These are phyloP conservation scores for Ascochyta lentis DNA, from an alignment of 2,329 filamentous ascomycete genomes.

Conservation along the genomic window DNA sequence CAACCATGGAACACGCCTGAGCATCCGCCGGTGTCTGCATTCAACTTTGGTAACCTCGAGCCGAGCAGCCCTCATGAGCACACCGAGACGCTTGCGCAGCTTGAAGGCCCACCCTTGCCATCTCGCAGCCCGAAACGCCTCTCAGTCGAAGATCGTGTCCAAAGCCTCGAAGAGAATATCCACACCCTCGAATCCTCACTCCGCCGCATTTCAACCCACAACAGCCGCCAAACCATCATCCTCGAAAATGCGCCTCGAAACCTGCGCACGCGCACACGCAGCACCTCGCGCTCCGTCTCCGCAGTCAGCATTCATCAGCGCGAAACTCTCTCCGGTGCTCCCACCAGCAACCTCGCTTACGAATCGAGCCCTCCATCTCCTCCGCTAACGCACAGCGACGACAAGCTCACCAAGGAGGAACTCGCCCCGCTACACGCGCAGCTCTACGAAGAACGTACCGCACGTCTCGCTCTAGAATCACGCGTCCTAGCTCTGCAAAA, in stretches of 20 bases:
- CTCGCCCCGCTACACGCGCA: constrained; percentile 32
- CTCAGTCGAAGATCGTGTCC: constrained; percentile 45
- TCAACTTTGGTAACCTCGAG: constrained; percentile 48
- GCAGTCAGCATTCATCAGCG: constrained; percentile 18
- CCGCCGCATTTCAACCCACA: constrained; percentile 42
- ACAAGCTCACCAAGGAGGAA: constrained; percentile 8
- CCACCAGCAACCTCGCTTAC: constrained; percentile 10
- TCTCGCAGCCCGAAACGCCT: constrained; percentile 28
- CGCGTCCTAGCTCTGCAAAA: constrained; percentile 41
- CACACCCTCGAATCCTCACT: constrained; percentile 40
- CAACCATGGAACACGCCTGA: constrained; percentile 18
- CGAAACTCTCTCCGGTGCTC: neutral
- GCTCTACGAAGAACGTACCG: constrained; percentile 39
- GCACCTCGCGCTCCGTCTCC: constrained; percentile 29
- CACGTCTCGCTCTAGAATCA: constrained; percentile 43
- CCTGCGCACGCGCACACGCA: constrained; percentile 40
- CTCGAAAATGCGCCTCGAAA: constrained; percentile 47
- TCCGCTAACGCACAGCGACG: constrained; percentile 8
- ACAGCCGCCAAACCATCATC: constrained; percentile 48
- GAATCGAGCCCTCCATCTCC: constrained; percentile 11
- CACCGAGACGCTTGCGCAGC: constrained; percentile 5
- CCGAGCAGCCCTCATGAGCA: constrained; percentile 21
- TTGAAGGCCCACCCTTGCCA: constrained; percentile 20
- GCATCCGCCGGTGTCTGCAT: constrained; percentile 37
- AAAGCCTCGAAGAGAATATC: constrained; percentile 40